Evolutionary conservation across 352 stramenopile species (phyloP).

Genomic region (Plasmopara viticola): DNA sequence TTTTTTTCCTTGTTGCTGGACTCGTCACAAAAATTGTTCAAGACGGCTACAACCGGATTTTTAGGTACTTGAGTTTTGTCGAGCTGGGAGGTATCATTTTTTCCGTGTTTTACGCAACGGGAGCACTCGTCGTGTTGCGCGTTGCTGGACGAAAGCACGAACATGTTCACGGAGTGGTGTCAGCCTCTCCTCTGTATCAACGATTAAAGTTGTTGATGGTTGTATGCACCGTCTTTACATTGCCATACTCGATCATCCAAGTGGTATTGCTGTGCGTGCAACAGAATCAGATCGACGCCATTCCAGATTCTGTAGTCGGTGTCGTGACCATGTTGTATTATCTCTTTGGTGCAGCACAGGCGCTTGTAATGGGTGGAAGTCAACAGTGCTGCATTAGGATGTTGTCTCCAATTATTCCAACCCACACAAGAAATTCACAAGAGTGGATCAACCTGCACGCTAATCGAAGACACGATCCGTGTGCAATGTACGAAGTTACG

Average conservation of each 20-base stretch:
- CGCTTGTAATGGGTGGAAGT: constrained; percentile 60
- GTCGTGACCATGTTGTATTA: constrained; percentile 60
- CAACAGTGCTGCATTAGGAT: constrained; percentile 56
- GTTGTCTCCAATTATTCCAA: constrained; percentile 44
- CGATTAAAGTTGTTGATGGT: constrained; percentile 65
- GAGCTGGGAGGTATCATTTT: constrained; percentile 41
- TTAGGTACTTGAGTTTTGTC: constrained; percentile 50
- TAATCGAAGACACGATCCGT: constrained; percentile 33
- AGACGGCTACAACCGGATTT: constrained; percentile 45
- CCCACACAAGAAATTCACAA: constrained; percentile 46
- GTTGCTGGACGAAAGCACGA: constrained; percentile 56
- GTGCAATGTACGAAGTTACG: constrained; percentile 24
- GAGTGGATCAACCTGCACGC: constrained; percentile 35
- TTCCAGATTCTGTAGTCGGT: constrained; percentile 53
- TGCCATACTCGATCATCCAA: constrained; percentile 59
- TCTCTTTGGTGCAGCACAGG: constrained; percentile 52
- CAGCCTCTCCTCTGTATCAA: constrained; percentile 59
- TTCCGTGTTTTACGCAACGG: constrained; percentile 39
- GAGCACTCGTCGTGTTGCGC: constrained; percentile 34
- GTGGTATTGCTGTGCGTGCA: constrained; percentile 37
- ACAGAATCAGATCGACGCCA: constrained; percentile 30
- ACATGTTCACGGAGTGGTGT: constrained; percentile 59
- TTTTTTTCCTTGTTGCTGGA: constrained; percentile 28
- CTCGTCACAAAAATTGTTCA: constrained; percentile 39
- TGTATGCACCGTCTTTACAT: constrained; percentile 53